A percentile compares a stretch with the other conserved stretches of the same genome.
phyloP scores from a whole-genome alignment of 2,329 filamentous ascomycete genomes.

The Fusarium acutatum region DNA sequence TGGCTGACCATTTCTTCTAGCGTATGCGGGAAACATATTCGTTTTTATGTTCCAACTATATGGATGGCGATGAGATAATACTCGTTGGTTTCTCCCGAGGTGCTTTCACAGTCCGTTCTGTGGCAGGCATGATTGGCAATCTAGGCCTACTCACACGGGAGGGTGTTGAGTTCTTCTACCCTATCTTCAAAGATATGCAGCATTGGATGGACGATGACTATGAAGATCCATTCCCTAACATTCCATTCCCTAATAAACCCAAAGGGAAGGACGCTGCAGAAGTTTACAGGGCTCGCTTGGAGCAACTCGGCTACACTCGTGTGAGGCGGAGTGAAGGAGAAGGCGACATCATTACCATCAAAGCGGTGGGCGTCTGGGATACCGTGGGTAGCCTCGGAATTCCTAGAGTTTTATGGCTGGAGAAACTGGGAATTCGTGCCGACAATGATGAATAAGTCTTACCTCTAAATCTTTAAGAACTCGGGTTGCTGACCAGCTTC shows the following conservation, averaged over 20 bases:
- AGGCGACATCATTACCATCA: slow-evolving; percentile 55
- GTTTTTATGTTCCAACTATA: slow-evolving; percentile 70
- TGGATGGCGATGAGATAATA: slow-evolving; percentile 64
- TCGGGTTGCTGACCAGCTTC: slow-evolving; percentile 42
- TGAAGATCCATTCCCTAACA: slow-evolving; percentile 56
- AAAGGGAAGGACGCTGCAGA: slow-evolving; percentile 53
- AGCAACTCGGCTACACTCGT: slow-evolving; percentile 55
- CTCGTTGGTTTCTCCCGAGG: slow-evolving; percentile 67
- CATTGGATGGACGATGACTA: slow-evolving; percentile 58
- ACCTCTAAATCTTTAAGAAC: not conserved
- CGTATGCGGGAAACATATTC: slow-evolving; percentile 68
- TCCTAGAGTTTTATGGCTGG: slow-evolving; percentile 55
- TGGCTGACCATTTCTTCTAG: slow-evolving; percentile 43
- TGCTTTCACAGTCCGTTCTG: slow-evolving; percentile 66
- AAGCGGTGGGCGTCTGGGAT: slow-evolving; percentile 58
- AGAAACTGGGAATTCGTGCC: slow-evolving; percentile 56
- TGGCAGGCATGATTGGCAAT: slow-evolving; percentile 61
- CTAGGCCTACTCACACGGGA: slow-evolving; percentile 62
- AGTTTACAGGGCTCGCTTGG: slow-evolving; percentile 55
- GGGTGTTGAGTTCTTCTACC: slow-evolving; percentile 63
- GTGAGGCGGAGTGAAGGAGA: slow-evolving; percentile 51
- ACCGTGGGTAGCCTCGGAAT: slow-evolving; percentile 56
- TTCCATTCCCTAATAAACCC: slow-evolving; percentile 60
- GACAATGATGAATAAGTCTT: slow-evolving; percentile 57
- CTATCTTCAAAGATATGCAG: slow-evolving; percentile 65